Conservation (phyloP, 2,329 filamentous ascomycete genomes). For the Fonsecaea multimorphosa region DNA sequence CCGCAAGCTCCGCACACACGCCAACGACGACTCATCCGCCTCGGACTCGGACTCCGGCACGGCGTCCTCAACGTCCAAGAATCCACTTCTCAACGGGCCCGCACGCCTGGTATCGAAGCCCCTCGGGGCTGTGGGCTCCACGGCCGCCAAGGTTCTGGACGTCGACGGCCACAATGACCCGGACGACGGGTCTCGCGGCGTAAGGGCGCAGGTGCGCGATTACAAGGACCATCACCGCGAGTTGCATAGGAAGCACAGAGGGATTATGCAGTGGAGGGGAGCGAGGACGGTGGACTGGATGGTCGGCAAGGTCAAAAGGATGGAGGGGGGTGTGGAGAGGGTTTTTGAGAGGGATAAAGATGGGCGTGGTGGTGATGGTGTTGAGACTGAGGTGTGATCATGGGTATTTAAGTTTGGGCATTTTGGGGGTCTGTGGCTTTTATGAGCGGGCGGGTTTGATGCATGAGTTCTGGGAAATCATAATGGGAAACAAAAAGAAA, state of each 20-base stretch:
- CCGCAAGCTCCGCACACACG: conserved; percentile 32
- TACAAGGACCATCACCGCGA: conserved; percentile 72
- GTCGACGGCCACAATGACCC: conserved; percentile 38
- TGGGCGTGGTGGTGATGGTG: conserved; percentile 52
- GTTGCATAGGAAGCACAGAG: conserved; percentile 69
- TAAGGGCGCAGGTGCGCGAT: conserved; percentile 60
- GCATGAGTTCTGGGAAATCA: no score
- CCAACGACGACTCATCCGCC: conserved; percentile 30
- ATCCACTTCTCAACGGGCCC: conserved; percentile 18
- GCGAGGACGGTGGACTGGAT: conserved; percentile 63
- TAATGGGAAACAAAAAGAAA: no score
- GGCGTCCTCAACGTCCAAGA: conserved; percentile 8
- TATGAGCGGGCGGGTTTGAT: no score
- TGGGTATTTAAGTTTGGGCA: no score
- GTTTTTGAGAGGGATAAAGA: conserved; percentile 66
- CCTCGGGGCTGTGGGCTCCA: conserved; percentile 21
- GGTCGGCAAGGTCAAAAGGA: conserved; percentile 63
- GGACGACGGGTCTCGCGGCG: conserved; percentile 36
- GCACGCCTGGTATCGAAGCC: conserved; percentile 27
- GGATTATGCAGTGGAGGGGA: conserved; percentile 75
- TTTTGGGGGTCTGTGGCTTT: no score
- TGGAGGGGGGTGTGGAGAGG: conserved; percentile 53
- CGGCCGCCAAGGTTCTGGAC: conserved; percentile 19
- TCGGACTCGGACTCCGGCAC: conserved; percentile 28
- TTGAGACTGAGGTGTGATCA: conserved; percentile 72